Base-by-base conservation (phyloP, 352 stramenopile species). In the Aphanomyces cochlioides region DNA sequence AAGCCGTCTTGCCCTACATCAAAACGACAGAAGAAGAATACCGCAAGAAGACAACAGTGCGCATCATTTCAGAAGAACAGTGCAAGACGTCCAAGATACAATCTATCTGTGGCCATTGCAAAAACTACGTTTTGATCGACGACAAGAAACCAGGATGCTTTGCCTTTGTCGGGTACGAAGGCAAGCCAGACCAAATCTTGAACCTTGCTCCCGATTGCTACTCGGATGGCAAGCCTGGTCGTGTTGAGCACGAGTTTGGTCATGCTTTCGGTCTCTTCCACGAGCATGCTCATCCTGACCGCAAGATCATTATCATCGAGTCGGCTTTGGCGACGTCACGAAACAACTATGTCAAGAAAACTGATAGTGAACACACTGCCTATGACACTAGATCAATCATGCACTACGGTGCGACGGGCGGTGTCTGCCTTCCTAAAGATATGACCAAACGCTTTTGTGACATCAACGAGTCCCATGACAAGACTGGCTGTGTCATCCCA, bases 361-460 rank as follows among this genome's bases (percentile, higher is more conserved):
- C 19, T 8, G 39, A 65, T 17, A 47, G 39, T 37, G 13, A 19
- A 17, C 12, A n/a, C 19, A 50, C 34, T 8, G 19, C 8, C 15
- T 65, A 65, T 4, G 39, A 65, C 39, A 43, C 17, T 12, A 2
- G 1, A 19, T 69, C 61, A 2, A 69, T 69, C 48, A 69, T 69
- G 61, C 61, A 69, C 36, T 69, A 69, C 34, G 45, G 45, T 28
- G 61, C 7, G 8, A 56, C 57, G 17, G 61, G 61, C 60, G 56
- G 28, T 12, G 17, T 73, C 38, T 73, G 67, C 40, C 8, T 73
- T n/a, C 67, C 67, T 4, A 68, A 60, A 39, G 67, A 73, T 36
- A 61, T 21, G 7, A 73, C 38, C 6, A 17, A 43, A 10, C 12
- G 13, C n/a, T 73, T 54, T 41, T 73, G 67, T 39, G 67, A 73